Base-by-base conservation (phyloP, 208 protist genomes). In the Trypanosoma lewisi region DNA sequence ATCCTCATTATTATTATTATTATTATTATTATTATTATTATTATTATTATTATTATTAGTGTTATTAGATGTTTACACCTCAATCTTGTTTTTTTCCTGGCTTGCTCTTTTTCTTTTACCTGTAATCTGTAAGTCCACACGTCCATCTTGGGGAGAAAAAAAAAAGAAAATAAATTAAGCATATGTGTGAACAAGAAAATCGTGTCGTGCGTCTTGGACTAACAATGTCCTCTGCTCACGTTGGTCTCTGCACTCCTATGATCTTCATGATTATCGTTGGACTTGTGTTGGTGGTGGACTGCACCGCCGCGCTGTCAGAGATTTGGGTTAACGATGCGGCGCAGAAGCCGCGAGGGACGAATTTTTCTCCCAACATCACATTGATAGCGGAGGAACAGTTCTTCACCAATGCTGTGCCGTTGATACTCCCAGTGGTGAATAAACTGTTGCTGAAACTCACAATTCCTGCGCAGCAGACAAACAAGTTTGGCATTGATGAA, bases 401-500 rank as follows among this genome's bases (percentile, higher is more conserved):
- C 27, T 61, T 68, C 31, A 25, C 21, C 23, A 56, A 55, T 25
- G 30, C 59, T 4, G 54, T 73, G 12, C 49, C 39, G 11, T 19
- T 55, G 28, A 5, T 45, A 8, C 42, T 63, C 14, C 71, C 71
- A 4, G 1, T 17, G 14, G 8, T 89, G 17, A 55, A 81, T 60
- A 8, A 31, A 2, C 49, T 69, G 8, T 19, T 67, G 14, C 55
- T 59, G 19, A 69, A 66, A 11, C 8, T 77, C 1, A 63, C 57
- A 0, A 49, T 93, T 47, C 80, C 86, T 0, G 21, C 55, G 23
- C 69, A 80, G n/a, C 33, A 64, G 19, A 51, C 78, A 1, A 53
- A 69, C 31, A 68, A 81, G 19, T 47, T 81, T 50, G 67, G 72
- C 31, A 62, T 89, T 36, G 80, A 76, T 37, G 6, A 30, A 9